Base-by-base conservation (phyloP, 306 rosid genomes). In the Pyrus pyrifolia region DNA sequence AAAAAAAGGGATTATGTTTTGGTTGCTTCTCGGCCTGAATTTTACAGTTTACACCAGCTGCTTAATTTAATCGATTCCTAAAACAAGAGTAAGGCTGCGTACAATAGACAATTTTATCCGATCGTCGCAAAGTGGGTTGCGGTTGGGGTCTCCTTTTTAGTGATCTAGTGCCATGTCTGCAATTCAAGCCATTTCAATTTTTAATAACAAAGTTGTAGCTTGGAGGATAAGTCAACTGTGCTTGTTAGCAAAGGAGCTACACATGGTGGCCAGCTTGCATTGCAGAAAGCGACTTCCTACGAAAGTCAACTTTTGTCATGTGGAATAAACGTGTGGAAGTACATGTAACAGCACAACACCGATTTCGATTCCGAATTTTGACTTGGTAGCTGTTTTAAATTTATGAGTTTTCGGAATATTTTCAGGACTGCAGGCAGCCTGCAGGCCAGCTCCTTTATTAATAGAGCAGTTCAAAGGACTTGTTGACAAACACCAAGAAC, bases 291-390 rank as follows among this genome's bases (percentile, higher is more conserved):
- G 64, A 78, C 65, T 75, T 53, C 67, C 42, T 35, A 4, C 58
- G 33, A 81, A 77, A 89, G 87, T 87, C 91, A 79, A 86, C 86
- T 81, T 79, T 78, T 83, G 61, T 11, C 70, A 60, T 25, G 60
- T 40, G 10, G 22, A 31, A 22, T 14, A 18, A 62, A 72, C 76
- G 76, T 72, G 68, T 21, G 52, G 4, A 63, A 63, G 67, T 27
- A 27, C 38, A 61, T 13, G 40, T 7, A 15, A 13, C 23, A 22
- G 23, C 67, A 14, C 67, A 61, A 10, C 14, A 27, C n/a, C 67
- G 19, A 29, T 25, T 25, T 25, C 58, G 23, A 42, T 76, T 67
- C 18, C 49, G 65, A 60, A 59, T 40, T 23, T 19, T 57, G 49
- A 70, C 31, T 70, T 52, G 49, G 19, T 64, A 67, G 30, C 3